Base-by-base conservation (phyloP, 2,329 filamentous ascomycete genomes). In the Pestalotiopsis sp. region DNA sequence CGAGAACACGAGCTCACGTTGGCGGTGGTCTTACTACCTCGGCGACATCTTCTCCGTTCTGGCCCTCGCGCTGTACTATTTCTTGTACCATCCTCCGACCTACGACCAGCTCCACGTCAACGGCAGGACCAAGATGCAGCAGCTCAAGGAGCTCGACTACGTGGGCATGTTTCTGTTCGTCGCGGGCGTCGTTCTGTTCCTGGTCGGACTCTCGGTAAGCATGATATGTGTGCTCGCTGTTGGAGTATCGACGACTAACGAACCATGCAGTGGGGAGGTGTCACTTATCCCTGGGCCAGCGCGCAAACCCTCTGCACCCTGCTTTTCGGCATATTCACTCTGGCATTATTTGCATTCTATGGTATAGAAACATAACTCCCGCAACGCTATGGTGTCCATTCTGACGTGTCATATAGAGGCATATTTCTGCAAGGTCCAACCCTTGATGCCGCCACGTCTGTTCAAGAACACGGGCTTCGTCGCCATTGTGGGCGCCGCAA, bases 21-120 rank as follows among this genome's bases (percentile, higher is more conserved):
- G 84, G 84, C 78, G 85, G 55, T 85, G 83, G 82, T 80, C 76
- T 66, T 87, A 83, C 73, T 85, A 83, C 70, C 71, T 86, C 3
- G 81, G 80, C 67, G 81, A 83, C 70, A 82, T 84, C 65, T 75
- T 82, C 66, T 79, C 77, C 44, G 77, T 75, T n/a, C 67, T 83
- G 24, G 76, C 80, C 11, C 71, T 82, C 1, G 71, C 78, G 1
- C 76, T 84, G 6, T 84, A 81, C 67, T 75, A 76, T 40, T 76
- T 83, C 69, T 81, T 83, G 66, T 86, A 85, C 74, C 80, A 81
- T 69, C 84, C 83, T 26, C 83, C 84, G 0, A 80, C 78, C 7
- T 84, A 80, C 72, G 72, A 78, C 22, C 80, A 81, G 74, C 78
- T 83, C 20, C 81, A 84, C 68, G 72, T 79, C 26, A 55, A 74